Base-by-base conservation (phyloP, 108 stramenopile species). In the Thalassiosira profunda region DNA sequence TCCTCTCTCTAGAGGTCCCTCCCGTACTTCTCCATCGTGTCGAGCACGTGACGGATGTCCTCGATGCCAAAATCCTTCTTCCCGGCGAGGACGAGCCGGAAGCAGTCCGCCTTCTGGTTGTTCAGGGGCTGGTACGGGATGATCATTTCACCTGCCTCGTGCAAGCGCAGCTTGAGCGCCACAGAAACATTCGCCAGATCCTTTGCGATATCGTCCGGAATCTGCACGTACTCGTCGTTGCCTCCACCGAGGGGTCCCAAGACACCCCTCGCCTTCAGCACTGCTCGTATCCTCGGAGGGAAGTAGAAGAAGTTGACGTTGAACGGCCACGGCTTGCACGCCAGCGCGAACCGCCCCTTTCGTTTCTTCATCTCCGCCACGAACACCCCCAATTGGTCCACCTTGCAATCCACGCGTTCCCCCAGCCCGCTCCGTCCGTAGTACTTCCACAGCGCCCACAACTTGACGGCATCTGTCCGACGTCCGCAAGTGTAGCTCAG, bases 301-400 rank as follows among this genome's bases (percentile, higher is more conserved):
- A 86, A 51, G 67, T 79, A 86, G 53, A 75, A 83, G 63, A 86
- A 86, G 46, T 81, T 81, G 23, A 86, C 76, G 70, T 86, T 86
- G 46, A 84, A 83, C 4, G 79, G 66, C 79, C 82, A 83, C 1
- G 77, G 77, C 36, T 74, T 48, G 35, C 79, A 80, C 18, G 81
- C 85, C 72, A 86, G 55, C 43, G 79, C 72, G 66, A 86, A 86
- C 1, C 53, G 35, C 18, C 51, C 47, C 11, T 55, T 36, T 12
- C 47, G 29, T 33, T 52, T 55, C 12, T 49, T 45, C 38, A 74
- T 34, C 56, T 74, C 73, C 37, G 7, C 31, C 11, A 65, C 73
- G 36, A 74, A 74, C 36, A 64, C 52, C 24, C 43, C 55, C 37
- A 74, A 34, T 36, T 55, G 52, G 47, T 76, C 70, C 18, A 76